Conservation (phyloP, 1,284 basidiomycete genomes). For the Sphaerobolus stellatus region DNA sequence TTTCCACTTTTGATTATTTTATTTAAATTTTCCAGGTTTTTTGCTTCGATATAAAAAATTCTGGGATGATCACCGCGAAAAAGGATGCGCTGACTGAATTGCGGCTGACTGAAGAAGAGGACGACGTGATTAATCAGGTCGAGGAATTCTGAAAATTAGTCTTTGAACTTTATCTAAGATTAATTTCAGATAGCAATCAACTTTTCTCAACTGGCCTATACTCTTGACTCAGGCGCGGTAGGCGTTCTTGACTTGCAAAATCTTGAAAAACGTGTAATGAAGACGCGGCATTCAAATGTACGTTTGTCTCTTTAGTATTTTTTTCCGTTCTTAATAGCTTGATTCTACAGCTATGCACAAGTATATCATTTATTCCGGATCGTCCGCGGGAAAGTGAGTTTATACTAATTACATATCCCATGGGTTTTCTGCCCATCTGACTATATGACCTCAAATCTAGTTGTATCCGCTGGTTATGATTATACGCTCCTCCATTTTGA, state of each 20-base stretch:
- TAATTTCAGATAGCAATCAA: constrained; percentile 6
- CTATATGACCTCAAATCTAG: constrained; percentile 12
- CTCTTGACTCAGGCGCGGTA: constrained; percentile 64
- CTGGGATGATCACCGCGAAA: constrained; percentile 46
- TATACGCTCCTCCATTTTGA: constrained; percentile 67
- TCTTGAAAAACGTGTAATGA: constrained; percentile 52
- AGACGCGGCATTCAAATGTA: constrained; percentile 61
- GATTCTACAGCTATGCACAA: constrained; percentile 58
- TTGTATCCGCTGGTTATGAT: constrained; percentile 78
- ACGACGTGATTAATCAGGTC: constrained; percentile 71
- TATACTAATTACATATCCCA: background rate
- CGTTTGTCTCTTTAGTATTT: constrained; percentile 23
- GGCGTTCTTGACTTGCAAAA: constrained; percentile 61
- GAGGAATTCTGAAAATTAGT: constrained; percentile 18
- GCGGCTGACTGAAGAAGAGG: constrained; percentile 48
- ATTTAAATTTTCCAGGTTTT: constrained; percentile 34
- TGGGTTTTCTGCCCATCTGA: constrained; percentile 1
- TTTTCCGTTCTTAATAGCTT: background rate
- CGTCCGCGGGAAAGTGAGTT: constrained; percentile 53
- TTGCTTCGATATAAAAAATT: constrained; percentile 42
- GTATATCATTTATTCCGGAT: constrained; percentile 66
- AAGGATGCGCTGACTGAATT: constrained; percentile 48
- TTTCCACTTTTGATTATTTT: background rate
- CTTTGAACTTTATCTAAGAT: constrained; percentile 1
- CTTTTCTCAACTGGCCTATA: constrained; percentile 53